Evolutionary conservation across 257 asterid genomes (phyloP), one percentile per base, ranked within the genome.

Genomic region (Fraxinus anomala): DNA sequence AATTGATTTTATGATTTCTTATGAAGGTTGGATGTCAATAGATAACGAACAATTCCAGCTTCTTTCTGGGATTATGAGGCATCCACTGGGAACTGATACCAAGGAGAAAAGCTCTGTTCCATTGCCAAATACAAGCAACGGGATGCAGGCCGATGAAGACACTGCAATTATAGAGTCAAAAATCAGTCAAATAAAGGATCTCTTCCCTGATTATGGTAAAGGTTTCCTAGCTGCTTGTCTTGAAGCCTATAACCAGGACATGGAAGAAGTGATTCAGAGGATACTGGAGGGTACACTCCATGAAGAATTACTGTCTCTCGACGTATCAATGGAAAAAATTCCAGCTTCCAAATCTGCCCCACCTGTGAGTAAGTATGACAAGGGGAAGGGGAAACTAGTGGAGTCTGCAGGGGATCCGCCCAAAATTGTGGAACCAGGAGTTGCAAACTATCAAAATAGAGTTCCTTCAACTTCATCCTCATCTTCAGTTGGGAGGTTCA

Each of bases 241-340:
- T 44, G 98, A 93, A 84, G 97, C 90, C 34, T 96, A 92, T 79
- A 92, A 96, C 89, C 93, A 89, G 42, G 87, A 92, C 77, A 85
- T 98, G 23, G 98, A 96, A 84, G 97, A 90, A 79, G 99, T 96
- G 42, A 91, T 96, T 80, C 99, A 96, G 87, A 89, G 99, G 83
- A 92, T 96, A 80, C 89, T 96, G 12, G 99, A 96, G 76, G 92
- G 95, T 70, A 89, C 96, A 40, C 97, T 96, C 80, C 98, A 96
- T 59, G 86, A 93, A 76, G 98, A 96, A 72, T 87, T 96, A 54
- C 91, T 81, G 73, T 85, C 88, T 39, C 87, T 96, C 17, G 96
- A 92, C 76, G 81, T 84, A 67, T 82, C 94, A 30, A 77, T 87
- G 72, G 97, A 92, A 79, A 82, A 76, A 36, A 70, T 79, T 36